These are phyloP conservation scores for Daldinia concentrica DNA, from an alignment of 495 filamentous ascomycete species.

Conservation along the genomic window DNA sequence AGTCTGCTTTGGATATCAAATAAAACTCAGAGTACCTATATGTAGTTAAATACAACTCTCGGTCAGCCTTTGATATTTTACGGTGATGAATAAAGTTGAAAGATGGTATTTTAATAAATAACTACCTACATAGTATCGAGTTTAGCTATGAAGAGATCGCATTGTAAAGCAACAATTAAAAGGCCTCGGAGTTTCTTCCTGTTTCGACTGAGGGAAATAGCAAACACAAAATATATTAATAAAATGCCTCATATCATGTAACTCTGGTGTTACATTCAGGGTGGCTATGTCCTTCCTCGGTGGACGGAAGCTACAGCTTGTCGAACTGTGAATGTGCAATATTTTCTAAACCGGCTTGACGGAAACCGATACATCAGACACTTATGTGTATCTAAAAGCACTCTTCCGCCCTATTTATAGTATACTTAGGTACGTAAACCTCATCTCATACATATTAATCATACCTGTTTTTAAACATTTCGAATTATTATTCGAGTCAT, in stretches of 20 bases:
- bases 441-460: neutral
- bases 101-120: no score
- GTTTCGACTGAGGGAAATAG: neutral
- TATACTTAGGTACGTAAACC: neutral
- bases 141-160: no score
- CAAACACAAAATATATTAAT: neutral
- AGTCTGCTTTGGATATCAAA: neutral
- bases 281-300: neutral
- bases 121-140: no score
- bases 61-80: no score
- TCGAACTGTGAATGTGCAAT: neutral
- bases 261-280: neutral
- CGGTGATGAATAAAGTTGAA: no score
- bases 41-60: no score
- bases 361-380: neutral
- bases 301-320: neutral
- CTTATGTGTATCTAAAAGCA: neutral
- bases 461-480: neutral
- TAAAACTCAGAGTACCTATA: neutral
- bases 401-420: neutral
- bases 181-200: neutral
- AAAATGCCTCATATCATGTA: constrained; percentile 3
- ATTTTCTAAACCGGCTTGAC: neutral
- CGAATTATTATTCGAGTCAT: neutral
- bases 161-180: no score